Evolutionary conservation across 2,329 filamentous ascomycete genomes (phyloP).

Genomic region (Fusarium sp.): DNA sequence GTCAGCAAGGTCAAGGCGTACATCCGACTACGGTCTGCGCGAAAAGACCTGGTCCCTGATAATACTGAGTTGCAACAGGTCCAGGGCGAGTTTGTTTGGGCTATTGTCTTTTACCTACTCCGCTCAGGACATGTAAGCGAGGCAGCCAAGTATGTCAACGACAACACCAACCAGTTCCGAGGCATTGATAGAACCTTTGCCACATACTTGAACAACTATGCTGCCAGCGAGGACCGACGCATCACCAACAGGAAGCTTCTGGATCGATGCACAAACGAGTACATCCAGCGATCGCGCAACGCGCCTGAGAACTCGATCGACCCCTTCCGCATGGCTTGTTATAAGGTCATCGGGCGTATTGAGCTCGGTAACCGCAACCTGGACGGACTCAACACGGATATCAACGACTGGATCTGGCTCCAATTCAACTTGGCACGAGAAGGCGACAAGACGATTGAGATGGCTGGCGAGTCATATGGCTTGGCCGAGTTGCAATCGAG

Average conservation of each 20-base stretch:
- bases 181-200: conserved; percentile 92
- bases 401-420: conserved; percentile 78
- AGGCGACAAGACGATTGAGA: conserved; percentile 70
- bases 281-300: conserved; percentile 84
- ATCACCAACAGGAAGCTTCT: conserved; percentile 79
- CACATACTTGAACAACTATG: conserved; percentile 87
- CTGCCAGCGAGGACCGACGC: conserved; percentile 78
- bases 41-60: conserved; percentile 87
- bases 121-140: conserved; percentile 86
- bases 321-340: conserved; percentile 95
- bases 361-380: conserved; percentile 73
- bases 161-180: conserved; percentile 82
- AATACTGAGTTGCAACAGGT: conserved; percentile 83
- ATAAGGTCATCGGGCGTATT: conserved; percentile 92
- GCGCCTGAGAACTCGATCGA: conserved; percentile 89
- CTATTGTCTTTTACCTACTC: conserved; percentile 90
- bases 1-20: conserved; percentile 94
- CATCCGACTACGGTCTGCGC: conserved; percentile 80
- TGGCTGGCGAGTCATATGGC: conserved; percentile 73
- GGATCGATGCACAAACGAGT: conserved; percentile 89
- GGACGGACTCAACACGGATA: conserved; percentile 70
- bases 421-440: conserved; percentile 77
- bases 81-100: conserved; percentile 89
- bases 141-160: conserved; percentile 85
- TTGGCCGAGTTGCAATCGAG: conserved; percentile 78